Evolutionary conservation across 306 rosid genomes (phyloP), one percentile per base, ranked within the genome.

Genomic region (Sechiopsis laciniata): DNA sequence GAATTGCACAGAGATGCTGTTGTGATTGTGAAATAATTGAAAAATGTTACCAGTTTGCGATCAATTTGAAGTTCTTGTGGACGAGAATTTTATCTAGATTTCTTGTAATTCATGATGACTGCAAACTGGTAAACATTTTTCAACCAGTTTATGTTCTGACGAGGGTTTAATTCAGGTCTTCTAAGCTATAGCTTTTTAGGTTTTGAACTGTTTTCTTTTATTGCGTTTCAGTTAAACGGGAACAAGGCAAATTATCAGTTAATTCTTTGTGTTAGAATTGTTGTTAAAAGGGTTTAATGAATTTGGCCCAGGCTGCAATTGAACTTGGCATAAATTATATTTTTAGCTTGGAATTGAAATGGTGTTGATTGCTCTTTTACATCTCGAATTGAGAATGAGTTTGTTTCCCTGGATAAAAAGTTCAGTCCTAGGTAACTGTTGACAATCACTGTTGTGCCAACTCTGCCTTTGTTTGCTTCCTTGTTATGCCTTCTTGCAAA

Each of bases 291-390:
- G 10, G 42, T 50, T 14, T 24, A 9, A n/a, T 37, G 22, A 32
- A 16, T 11, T 35, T 16, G 22, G 6, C 45, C 45, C 45, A 37
- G 45, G 45, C 45, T 37, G 8, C 45, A 37, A 37, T 37, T 69
- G 19, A 57, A 13, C 13, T n/a, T 46, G 32, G 54, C 37, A 63
- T 68, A 20, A 45, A 51, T 2, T 71, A 22, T 71, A 52, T 32
- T 7, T 15, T 56, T 50, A 48, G 42, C 21, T 64, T n/a, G 29
- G 71, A 64, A 64, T 64, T 40, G 71, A 40, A 64, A 42, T 64
- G 2, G n/a, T 24, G n/a, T 71, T 10, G 40, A 11, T 52, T 53
- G 10, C 60, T 32, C 37, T 71, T 53, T 64, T 24, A 17, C 20
- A 3, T 29, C 46, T 6, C 6, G 55, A 53, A 66, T 66, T 19